Evolutionary conservation across 768 basidiomycete genomes (phyloP).

Genomic region (Gymnopilus dilepis): DNA sequence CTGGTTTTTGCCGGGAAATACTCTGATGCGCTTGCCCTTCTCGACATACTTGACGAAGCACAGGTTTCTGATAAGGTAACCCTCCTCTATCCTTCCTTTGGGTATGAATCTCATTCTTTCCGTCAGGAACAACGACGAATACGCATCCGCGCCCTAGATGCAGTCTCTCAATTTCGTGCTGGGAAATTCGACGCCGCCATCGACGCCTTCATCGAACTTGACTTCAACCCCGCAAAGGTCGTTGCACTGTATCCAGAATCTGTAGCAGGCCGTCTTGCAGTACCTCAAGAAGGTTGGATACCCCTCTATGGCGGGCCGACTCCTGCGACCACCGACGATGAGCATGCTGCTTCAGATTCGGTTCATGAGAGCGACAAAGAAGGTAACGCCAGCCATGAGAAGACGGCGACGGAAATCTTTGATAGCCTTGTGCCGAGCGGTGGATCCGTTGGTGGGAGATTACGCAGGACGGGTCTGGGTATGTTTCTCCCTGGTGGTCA

Average conservation of each 20-base stretch:
- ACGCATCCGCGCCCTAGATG: slow-evolving; percentile 73
- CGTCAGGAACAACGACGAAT: slow-evolving; percentile 52
- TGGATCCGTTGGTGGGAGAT: slow-evolving; percentile 51
- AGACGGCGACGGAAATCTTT: slow-evolving; percentile 34
- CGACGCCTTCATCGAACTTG: slow-evolving; percentile 84
- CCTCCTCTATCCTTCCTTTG: not conserved
- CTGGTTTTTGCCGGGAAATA: slow-evolving; percentile 72
- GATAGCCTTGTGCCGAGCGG: slow-evolving; percentile 40
- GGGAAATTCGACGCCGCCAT: slow-evolving; percentile 80
- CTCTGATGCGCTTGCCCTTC: slow-evolving; percentile 77
- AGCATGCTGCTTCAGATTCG: slow-evolving; percentile 23
- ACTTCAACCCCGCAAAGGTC: slow-evolving; percentile 93
- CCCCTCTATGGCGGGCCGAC: slow-evolving; percentile 80
- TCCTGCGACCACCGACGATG: slow-evolving; percentile 29
- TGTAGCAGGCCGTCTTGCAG: slow-evolving; percentile 79
- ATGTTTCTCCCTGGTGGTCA: slow-evolving; percentile 45
- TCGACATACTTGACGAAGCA: slow-evolving; percentile 69
- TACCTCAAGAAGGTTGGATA: slow-evolving; percentile 77
- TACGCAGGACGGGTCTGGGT: slow-evolving; percentile 61
- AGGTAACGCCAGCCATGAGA: slow-evolving; percentile 26
- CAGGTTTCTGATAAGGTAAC: slow-evolving; percentile 68
- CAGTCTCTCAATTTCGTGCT: slow-evolving; percentile 75
- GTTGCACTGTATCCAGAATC: slow-evolving; percentile 85
- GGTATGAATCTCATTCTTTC: not conserved
- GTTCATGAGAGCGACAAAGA: slow-evolving; percentile 26